Percentiles rank a stretch among this genome's conserved stretches.
Conservation (phyloP, 164 flowering plant species). For the Magnolia kwangsiensis region DNA sequence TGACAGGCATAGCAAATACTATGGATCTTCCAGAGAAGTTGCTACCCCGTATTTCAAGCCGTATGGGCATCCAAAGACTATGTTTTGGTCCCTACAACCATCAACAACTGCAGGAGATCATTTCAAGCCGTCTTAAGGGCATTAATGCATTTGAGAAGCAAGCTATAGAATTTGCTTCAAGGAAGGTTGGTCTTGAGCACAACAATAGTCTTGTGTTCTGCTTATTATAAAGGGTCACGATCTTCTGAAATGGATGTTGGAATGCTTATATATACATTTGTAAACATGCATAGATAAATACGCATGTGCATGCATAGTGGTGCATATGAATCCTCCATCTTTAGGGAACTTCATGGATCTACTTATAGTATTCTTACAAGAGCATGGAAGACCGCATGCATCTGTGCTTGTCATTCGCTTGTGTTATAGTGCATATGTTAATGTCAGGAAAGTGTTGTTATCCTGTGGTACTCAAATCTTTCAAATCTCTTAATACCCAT, state of each 20-base stretch:
- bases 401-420: too few relatives aligned
- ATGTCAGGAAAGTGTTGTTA: too few relatives aligned
- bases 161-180: slow-evolving; percentile 92
- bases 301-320: not conserved
- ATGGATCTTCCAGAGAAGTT: slow-evolving; percentile 99
- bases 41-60: slow-evolving; percentile 96
- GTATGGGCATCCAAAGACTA: slow-evolving; percentile 92
- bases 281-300: not conserved
- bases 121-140: slow-evolving; percentile 78
- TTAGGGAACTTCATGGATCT: too few relatives aligned
- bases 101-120: slow-evolving; percentile 90
- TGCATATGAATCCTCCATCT: not conserved
- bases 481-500: too few relatives aligned
- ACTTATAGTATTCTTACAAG: too few relatives aligned
- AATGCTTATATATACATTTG: not conserved
- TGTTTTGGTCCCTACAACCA: slow-evolving; percentile 89
- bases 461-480: too few relatives aligned
- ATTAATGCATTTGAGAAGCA: slow-evolving; percentile 86
- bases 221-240: not conserved
- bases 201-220: not conserved
- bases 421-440: too few relatives aligned
- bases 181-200: slow-evolving; percentile 53
- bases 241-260: not conserved
- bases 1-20: slow-evolving; percentile 89
- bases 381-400: too few relatives aligned